A percentile compares a stretch with the other conserved stretches of the same genome.
phyloP scores from a whole-genome alignment of 257 asterid genomes.

The Ocimum tenuiflorum region DNA sequence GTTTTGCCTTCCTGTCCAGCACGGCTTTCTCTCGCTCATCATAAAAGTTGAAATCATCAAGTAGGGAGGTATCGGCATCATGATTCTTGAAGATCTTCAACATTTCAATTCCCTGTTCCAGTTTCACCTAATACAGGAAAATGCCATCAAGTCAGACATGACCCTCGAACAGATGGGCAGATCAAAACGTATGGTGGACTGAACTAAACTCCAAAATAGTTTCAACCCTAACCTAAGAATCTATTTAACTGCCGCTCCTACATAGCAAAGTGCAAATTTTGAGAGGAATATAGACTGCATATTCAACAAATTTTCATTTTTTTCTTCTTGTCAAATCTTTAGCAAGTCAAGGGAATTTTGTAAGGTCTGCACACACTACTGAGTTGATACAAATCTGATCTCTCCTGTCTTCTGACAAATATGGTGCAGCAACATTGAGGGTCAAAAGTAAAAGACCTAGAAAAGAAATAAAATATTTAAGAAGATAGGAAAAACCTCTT shows the following conservation, averaged over 20 bases:
- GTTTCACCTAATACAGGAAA: constrained; percentile 58
- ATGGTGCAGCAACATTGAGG: background rate
- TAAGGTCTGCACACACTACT: background rate
- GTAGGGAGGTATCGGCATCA: constrained; percentile 78
- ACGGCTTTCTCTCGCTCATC: constrained; percentile 80
- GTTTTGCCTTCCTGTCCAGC: constrained; percentile 77
- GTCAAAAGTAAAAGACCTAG: background rate
- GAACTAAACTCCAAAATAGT: background rate
- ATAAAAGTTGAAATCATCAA: constrained; percentile 82
- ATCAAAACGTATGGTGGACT: background rate
- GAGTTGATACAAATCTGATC: background rate
- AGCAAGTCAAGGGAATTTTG: background rate
- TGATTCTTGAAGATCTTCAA: constrained; percentile 73
- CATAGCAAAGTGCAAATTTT: background rate
- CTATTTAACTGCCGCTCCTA: background rate
- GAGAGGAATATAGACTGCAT: background rate
- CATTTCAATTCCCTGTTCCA: constrained; percentile 87
- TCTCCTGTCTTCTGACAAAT: background rate
- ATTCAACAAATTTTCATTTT: background rate
- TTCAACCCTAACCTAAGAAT: background rate
- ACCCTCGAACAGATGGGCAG: background rate
- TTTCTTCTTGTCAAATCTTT: background rate
- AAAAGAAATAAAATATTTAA: constrained; percentile 10
- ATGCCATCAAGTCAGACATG: constrained; percentile 9
- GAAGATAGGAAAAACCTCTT: constrained; percentile 61